Percentiles rank a stretch among this genome's conserved stretches.
Conservation (phyloP, 2,329 filamentous ascomycete species). For the Cryphonectria japonica region DNA sequence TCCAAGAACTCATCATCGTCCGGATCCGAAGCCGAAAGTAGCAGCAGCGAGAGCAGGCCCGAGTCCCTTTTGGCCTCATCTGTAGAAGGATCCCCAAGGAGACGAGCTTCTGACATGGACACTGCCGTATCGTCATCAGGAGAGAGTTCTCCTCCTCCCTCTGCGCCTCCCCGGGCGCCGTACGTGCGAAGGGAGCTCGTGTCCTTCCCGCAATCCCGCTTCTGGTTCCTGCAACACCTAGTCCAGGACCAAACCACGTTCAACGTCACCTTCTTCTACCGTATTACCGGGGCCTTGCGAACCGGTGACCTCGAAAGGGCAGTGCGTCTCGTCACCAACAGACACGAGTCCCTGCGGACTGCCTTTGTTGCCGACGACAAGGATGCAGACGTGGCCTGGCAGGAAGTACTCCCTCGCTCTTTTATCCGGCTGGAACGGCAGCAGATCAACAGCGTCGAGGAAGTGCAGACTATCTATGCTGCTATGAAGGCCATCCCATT, state of each 20-base stretch:
- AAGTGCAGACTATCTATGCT: conserved; percentile 42
- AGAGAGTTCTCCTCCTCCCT: background rate
- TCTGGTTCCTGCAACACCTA: conserved; percentile 43
- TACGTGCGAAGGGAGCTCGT: conserved; percentile 32
- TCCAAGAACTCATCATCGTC: background rate
- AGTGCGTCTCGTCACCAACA: conserved; percentile 35
- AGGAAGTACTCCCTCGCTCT: background rate
- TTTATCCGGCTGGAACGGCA: conserved; percentile 26
- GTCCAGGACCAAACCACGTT: conserved; percentile 44
- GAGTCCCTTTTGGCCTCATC: background rate
- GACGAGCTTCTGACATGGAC: background rate
- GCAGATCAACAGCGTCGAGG: conserved; percentile 42
- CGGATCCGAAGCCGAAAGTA: background rate
- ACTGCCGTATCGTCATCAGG: background rate
- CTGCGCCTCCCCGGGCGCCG: conserved; percentile 15
- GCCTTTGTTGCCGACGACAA: conserved; percentile 32
- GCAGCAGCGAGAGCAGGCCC: no score
- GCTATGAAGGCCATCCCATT: conserved; percentile 31
- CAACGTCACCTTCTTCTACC: conserved; percentile 42
- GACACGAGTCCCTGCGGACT: conserved; percentile 43
- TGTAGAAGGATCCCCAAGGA: background rate
- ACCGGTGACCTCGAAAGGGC: conserved; percentile 39
- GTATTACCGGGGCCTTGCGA: conserved; percentile 39
- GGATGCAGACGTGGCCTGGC: conserved; percentile 30
- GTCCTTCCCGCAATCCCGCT: conserved; percentile 45